phyloP scores from a whole-genome alignment of 164 flowering plant species.

The Macadamia tetraphylla region DNA sequence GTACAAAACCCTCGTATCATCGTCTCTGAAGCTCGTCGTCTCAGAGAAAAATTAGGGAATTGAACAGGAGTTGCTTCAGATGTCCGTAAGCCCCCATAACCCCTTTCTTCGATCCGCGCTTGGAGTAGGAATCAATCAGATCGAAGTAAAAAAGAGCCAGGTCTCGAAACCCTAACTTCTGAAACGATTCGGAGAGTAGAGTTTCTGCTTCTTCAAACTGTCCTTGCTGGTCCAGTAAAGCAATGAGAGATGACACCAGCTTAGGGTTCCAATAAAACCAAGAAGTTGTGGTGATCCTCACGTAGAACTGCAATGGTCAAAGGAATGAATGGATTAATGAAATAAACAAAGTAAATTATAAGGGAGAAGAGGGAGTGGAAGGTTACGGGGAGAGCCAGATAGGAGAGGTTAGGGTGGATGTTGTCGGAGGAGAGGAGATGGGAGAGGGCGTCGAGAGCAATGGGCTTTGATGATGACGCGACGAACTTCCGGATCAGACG shows the following conservation, averaged over 20 bases:
- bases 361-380: no score
- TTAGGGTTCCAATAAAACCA: slow-evolving; percentile 75
- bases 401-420: slow-evolving; percentile 31
- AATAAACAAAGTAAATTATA: no score
- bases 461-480: slow-evolving; percentile 48
- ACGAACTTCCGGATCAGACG: slow-evolving; percentile 62
- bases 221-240: slow-evolving; percentile 42
- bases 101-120: slow-evolving; percentile 29
- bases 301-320: slow-evolving; percentile 42
- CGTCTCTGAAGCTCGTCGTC: slow-evolving; percentile 39
- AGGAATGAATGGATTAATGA: not conserved
- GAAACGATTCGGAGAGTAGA: slow-evolving; percentile 27
- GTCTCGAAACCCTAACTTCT: slow-evolving; percentile 32
- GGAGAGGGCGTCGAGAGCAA: slow-evolving; percentile 54
- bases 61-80: slow-evolving; percentile 15
- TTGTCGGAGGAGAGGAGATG: slow-evolving; percentile 54
- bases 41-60: slow-evolving; percentile 29
- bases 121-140: slow-evolving; percentile 47
- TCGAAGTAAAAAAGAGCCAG: slow-evolving; percentile 43
- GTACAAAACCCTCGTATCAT: slow-evolving; percentile 49
- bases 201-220: not conserved
- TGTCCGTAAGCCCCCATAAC: slow-evolving; percentile 22
- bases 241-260: slow-evolving; percentile 51
- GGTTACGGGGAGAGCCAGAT: slow-evolving; percentile 60
- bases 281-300: slow-evolving; percentile 1